Evolutionary conservation across 2,329 filamentous ascomycete genomes (phyloP), one percentile per base, ranked within the genome.

Genomic region (Cordyceps farinosa): DNA sequence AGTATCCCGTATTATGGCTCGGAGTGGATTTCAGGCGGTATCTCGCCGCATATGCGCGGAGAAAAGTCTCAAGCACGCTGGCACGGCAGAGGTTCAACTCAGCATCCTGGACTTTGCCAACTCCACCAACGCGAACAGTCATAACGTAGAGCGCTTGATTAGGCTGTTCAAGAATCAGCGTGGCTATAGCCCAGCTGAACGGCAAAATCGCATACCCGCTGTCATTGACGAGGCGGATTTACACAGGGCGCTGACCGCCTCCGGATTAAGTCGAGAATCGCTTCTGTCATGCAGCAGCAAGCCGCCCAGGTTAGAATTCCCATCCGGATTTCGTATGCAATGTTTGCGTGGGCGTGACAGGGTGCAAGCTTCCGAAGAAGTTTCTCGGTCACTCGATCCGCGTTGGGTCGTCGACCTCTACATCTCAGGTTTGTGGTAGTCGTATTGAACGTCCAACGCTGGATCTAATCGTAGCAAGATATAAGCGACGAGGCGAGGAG

Each of bases 141-240:
- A 44, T 63, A 70, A 15, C 59, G 65, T 56, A 30, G 38, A 56
- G 17, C 55, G 63, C 71, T 42, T 61, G 57, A 51, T 53, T 62
- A 32, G 66, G 70, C 50, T 73, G 70, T 63, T 48, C 38, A 32
- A 50, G 34, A 38, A 44, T 22, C 22, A 66, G 70, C 34, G 66
- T 71, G 62, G 51, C 63, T 66, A 32, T 65, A 70, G 32, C 22
- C 62, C 45, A 32, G 55, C 42, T 17, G 66, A 73, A 63, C 32
- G 73, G 36, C 52, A 61, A 51, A 74, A 75, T 67, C 68, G 73
- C 66, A 67, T 75, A 63, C 69, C 69, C 63, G 68, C 69, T 8
- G 60, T 73, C 13, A 69, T 76, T 54, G 68, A 70, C 55, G 51
- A 68, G 64, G 55, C 67, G 62, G 27, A 69, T 54, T 70, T 76